These are phyloP conservation scores for Colletotrichum spinosum DNA, from an alignment of 2,329 filamentous ascomycete genomes.

Conservation along the genomic window DNA sequence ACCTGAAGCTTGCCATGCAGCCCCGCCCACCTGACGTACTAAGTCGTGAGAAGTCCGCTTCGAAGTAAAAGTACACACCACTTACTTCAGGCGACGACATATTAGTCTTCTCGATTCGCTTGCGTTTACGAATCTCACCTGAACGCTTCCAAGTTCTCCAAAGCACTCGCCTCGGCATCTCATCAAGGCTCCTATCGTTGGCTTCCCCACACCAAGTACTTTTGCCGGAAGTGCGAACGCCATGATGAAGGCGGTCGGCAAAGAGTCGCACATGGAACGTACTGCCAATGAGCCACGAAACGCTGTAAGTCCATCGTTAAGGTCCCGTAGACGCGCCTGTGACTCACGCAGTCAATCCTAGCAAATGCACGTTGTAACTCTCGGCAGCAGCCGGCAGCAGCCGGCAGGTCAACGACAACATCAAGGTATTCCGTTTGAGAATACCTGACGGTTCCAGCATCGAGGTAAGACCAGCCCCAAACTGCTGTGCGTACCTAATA, in stretches of 20 bases:
- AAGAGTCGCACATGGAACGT: slow-evolving; percentile 70
- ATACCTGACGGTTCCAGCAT: slow-evolving; percentile 61
- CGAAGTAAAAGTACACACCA: no score
- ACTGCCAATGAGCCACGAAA: slow-evolving; percentile 81
- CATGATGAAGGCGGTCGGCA: slow-evolving; percentile 32
- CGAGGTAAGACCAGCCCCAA: slow-evolving; percentile 53
- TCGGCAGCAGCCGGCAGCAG: slow-evolving; percentile 71
- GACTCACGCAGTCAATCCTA: slow-evolving; percentile 39
- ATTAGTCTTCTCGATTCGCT: no score
- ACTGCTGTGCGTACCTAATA: no score
- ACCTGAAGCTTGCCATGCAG: no score
- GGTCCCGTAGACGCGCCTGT: not conserved
- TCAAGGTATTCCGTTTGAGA: slow-evolving; percentile 76
- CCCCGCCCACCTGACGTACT: no score
- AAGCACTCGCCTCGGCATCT: no score
- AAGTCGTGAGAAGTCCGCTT: no score
- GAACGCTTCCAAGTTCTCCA: no score
- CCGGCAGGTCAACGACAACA: slow-evolving; percentile 71
- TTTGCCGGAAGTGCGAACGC: not conserved
- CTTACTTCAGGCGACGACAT: no score
- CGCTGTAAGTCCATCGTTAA: slow-evolving; percentile 50
- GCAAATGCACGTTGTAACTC: slow-evolving; percentile 69
- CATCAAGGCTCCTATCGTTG: not conserved
- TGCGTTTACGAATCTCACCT: no score
- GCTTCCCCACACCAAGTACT: no score